Conservation (phyloP, 257 asterid species). For the Forsythia suspensa region DNA sequence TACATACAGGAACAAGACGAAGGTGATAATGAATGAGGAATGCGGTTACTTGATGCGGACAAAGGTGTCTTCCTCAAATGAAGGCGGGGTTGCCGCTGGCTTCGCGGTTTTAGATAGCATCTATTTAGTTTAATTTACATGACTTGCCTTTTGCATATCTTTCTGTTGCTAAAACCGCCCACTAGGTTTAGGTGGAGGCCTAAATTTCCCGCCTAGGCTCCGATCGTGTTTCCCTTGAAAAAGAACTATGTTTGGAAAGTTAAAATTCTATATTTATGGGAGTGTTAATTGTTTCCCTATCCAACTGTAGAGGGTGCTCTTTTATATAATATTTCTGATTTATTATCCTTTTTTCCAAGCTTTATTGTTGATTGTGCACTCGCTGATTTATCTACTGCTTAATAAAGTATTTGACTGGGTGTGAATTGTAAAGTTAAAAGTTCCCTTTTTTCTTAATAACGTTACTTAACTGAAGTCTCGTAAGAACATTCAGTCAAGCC, state of each 20-base stretch:
- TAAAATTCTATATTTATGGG: too few relatives aligned
- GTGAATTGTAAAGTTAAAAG: neutral
- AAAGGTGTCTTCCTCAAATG: constrained; percentile 90
- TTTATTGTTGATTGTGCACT: too few relatives aligned
- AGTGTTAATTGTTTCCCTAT: too few relatives aligned
- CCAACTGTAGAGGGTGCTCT: too few relatives aligned
- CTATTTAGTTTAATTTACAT: constrained; percentile 60
- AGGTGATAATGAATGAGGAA: constrained; percentile 56
- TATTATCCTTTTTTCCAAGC: too few relatives aligned
- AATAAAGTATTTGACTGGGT: neutral
- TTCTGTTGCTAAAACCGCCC: neutral
- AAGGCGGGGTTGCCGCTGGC: constrained; percentile 98
- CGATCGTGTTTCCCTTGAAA: neutral
- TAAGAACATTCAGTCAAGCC: neutral
- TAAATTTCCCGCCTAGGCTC: neutral
- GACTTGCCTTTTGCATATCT: neutral
- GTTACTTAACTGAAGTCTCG: too few relatives aligned
- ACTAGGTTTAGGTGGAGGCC: neutral
- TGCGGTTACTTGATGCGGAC: constrained; percentile 92
- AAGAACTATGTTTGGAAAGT: too few relatives aligned
- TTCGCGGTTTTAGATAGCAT: constrained; percentile 91
- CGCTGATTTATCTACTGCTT: too few relatives aligned
- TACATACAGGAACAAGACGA: constrained; percentile 53
- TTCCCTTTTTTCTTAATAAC: neutral
- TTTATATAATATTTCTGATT: too few relatives aligned